Evolutionary conservation across 371 early-diverging fungal species (phyloP), one percentile per base, ranked within the genome.

Genomic region (Blyttiomyces sp.): DNA sequence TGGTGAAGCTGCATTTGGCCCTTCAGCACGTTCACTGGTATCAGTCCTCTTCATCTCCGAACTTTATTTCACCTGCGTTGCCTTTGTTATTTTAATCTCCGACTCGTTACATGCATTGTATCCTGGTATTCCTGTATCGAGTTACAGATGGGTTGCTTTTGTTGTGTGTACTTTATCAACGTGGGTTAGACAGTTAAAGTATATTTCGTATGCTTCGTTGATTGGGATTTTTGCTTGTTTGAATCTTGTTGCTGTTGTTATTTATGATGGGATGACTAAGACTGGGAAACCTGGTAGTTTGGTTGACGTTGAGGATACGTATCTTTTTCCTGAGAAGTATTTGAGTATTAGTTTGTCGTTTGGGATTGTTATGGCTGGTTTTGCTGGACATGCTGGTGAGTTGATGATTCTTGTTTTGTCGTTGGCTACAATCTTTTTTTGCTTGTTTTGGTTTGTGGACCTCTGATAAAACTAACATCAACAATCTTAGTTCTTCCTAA

Each of bases 1-100:
- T 63, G 88, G 84, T 24, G 80, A 83, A 19, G 60, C 72, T 16
- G 86, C 90, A 2, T 89, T 84, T 76, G 89, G 89, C 17, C 61
- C 71, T n/a, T 59, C 64, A 27, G 87, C 84, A 3, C 73, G 86
- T 34, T 60, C 31, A 16, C 64, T 74, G 13, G 65, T 79, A 33
- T 45, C 68, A 3, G 48, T 55, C 16, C 27, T 91, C 24, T 88
- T 88, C 69, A 68, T 82, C 50, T 63, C 83, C 13, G 89, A 91
- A 61, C 70, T 90, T 28, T 68, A 84, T 27, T 83, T 86, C 16
- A 79, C 84, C 54, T 79, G 82, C 64, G 74, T 77, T 16, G 85
- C 83, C 0, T 56, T 81, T 39, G 58, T 83, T 6, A 80, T 84
- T 49, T 60, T 86, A 7, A 61, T 69, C 32, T 77, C 77, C n/a